A percentile compares a stretch with the other conserved stretches of the same genome.
Evolutionary conservation across 495 filamentous ascomycete species (phyloP).

Genomic region (Aspergillus hancockii): DNA sequence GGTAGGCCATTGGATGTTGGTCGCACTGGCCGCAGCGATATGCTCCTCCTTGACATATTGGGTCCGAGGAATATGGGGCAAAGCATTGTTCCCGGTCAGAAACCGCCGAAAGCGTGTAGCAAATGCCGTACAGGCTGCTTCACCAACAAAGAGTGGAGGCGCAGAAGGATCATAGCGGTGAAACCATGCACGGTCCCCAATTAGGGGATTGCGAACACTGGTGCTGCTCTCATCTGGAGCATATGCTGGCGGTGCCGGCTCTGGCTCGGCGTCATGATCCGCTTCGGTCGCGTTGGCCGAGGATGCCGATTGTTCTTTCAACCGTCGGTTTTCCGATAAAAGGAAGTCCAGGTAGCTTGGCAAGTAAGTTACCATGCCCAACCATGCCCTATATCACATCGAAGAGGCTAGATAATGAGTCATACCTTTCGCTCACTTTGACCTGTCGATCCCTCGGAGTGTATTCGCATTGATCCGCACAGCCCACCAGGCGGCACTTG

Average conservation of each 20-base stretch:
- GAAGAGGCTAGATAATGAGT: not conserved
- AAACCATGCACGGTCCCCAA: slow-evolving; percentile 47
- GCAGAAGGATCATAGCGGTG: slow-evolving; percentile 44
- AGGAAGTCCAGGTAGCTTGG: slow-evolving; percentile 40
- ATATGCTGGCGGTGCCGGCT: slow-evolving; percentile 25
- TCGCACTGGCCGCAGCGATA: slow-evolving; percentile 34
- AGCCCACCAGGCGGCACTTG: slow-evolving; percentile 40
- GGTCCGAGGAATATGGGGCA: slow-evolving; percentile 42
- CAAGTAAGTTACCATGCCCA: slow-evolving; percentile 1
- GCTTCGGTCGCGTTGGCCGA: slow-evolving; percentile 35
- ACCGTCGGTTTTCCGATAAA: slow-evolving; percentile 38
- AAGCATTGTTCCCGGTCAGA: slow-evolving; percentile 39
- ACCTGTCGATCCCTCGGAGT: slow-evolving; percentile 43
- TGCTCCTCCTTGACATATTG: slow-evolving; percentile 43
- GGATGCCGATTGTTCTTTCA: slow-evolving; percentile 38
- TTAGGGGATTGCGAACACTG: slow-evolving; percentile 40
- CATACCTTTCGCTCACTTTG: slow-evolving; percentile 48
- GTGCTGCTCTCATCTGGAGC: slow-evolving; percentile 32
- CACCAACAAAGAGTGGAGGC: slow-evolving; percentile 48
- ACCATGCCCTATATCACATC: not conserved
- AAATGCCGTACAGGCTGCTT: slow-evolving; percentile 50
- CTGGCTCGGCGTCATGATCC: slow-evolving; percentile 20
- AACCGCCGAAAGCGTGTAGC: slow-evolving; percentile 48
- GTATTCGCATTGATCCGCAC: slow-evolving; percentile 42
- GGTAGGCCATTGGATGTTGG: slow-evolving; percentile 39